Evolutionary conservation across 1,284 basidiomycete species (phyloP).

Genomic region (Pulveroboletus sp.): DNA sequence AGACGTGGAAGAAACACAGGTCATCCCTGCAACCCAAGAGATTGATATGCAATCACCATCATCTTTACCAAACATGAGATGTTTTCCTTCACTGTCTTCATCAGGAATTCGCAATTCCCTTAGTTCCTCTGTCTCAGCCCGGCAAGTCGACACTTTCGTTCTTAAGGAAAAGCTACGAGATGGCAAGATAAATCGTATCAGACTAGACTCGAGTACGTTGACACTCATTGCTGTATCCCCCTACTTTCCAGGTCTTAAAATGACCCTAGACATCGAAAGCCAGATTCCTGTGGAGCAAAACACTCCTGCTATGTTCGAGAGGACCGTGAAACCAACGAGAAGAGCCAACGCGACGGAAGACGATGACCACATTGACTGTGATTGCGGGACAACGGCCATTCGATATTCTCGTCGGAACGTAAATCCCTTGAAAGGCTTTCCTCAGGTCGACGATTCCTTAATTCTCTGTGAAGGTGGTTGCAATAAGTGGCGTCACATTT

Average conservation of each 20-base stretch:
- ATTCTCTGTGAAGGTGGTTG: slow-evolving; percentile 70
- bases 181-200: slow-evolving; percentile 14
- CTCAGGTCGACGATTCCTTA: slow-evolving; percentile 51
- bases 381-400: slow-evolving; percentile 61
- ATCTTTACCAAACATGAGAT: slow-evolving; percentile 8
- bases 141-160: slow-evolving; percentile 43
- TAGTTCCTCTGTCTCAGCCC: slow-evolving; percentile 30
- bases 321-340: neutral
- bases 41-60: slow-evolving; percentile 31
- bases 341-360: slow-evolving; percentile 13
- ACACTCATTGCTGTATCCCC: slow-evolving; percentile 36
- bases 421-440: slow-evolving; percentile 8
- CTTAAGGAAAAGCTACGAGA: slow-evolving; percentile 43
- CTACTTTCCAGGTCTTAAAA: neutral
- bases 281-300: slow-evolving; percentile 33
- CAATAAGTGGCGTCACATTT: slow-evolving; percentile 70
- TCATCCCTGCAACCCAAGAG: slow-evolving; percentile 37
- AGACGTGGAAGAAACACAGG: slow-evolving; percentile 49
- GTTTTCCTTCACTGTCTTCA: slow-evolving; percentile 37
- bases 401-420: neutral
- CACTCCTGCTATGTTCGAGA: neutral
- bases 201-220: slow-evolving; percentile 49
- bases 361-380: slow-evolving; percentile 47
- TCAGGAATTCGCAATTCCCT: slow-evolving; percentile 38
- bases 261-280: slow-evolving; percentile 47